Percentiles rank a stretch among this genome's conserved stretches.
These are phyloP conservation scores for Nigrograna mackinnonii DNA, from an alignment of 2,329 filamentous ascomycete genomes.

Conservation along the genomic window DNA sequence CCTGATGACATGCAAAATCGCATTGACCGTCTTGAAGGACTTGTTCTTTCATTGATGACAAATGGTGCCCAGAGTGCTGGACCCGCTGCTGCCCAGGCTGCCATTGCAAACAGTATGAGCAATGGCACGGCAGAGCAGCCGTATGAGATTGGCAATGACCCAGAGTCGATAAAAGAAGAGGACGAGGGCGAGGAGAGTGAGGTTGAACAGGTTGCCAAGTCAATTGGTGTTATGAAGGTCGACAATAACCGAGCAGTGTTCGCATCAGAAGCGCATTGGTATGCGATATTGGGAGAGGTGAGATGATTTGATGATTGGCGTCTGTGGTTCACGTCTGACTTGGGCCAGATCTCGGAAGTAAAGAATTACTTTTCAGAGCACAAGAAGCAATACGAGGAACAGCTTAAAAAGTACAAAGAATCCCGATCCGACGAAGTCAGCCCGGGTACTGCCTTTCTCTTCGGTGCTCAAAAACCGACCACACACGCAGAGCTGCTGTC, in stretches of 20 bases:
- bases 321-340: conserved; percentile 11
- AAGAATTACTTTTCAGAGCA: conserved; percentile 86
- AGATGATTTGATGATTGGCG: background rate
- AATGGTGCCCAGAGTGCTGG: conserved; percentile 71
- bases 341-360: conserved; percentile 77
- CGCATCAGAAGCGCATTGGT: conserved; percentile 57
- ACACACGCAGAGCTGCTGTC: conserved; percentile 77
- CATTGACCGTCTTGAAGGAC: conserved; percentile 89
- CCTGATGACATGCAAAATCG: conserved; percentile 99
- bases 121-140: conserved; percentile 42
- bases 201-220: conserved; percentile 56
- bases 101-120: conserved; percentile 53
- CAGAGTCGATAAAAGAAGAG: conserved; percentile 58
- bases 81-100: conserved; percentile 62
- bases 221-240: conserved; percentile 57
- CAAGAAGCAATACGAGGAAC: conserved; percentile 86
- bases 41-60: conserved; percentile 93
- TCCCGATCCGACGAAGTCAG: conserved; percentile 63
- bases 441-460: conserved; percentile 74
- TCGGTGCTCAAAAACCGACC: conserved; percentile 71
- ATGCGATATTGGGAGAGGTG: conserved; percentile 54
- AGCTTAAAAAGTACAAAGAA: conserved; percentile 74
- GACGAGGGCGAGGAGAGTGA: conserved; percentile 66
- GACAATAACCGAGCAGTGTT: conserved; percentile 53
- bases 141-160: conserved; percentile 60